These are phyloP conservation scores for Vicia faba DNA, from an alignment of 306 rosid genomes.

Conservation along the genomic window DNA sequence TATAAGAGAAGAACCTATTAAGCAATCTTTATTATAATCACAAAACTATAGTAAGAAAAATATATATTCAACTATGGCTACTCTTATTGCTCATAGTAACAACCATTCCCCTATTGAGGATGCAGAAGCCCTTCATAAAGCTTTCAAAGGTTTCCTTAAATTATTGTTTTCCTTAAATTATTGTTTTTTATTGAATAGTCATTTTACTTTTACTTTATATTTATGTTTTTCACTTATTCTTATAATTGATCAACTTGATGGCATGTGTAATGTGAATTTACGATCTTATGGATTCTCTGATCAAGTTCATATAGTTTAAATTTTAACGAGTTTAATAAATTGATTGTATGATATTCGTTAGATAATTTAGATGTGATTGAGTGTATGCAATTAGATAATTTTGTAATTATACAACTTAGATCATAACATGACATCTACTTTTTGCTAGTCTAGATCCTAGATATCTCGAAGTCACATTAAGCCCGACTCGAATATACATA, in stretches of 20 bases:
- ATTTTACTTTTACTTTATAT: not conserved
- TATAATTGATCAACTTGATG: not conserved
- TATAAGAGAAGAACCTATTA: slow-evolving; percentile 15
- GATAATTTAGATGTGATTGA: too few species aligned
- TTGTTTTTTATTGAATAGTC: not conserved
- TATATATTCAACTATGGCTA: slow-evolving; percentile 51
- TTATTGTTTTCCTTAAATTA: slow-evolving; percentile 40
- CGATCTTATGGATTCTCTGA: too few species aligned
- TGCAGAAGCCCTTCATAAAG: slow-evolving; percentile 55
- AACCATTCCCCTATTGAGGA: slow-evolving; percentile 53
- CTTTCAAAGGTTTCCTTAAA: slow-evolving; percentile 50
- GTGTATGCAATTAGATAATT: too few species aligned
- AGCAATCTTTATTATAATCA: slow-evolving; percentile 17
- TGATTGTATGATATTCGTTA: too few species aligned
- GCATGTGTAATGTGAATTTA: too few species aligned
- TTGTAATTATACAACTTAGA: too few species aligned
- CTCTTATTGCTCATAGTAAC: slow-evolving; percentile 44
- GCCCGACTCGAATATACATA: not conserved
- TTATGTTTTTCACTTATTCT: not conserved
- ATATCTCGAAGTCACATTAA: not conserved
- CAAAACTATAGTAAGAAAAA: not conserved
- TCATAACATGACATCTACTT: too few species aligned
- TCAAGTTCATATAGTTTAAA: too few species aligned
- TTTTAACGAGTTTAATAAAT: too few species aligned
- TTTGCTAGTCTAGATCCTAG: not conserved